These are phyloP conservation scores for Monosporascus sp. DNA, from an alignment of 2,329 filamentous ascomycete genomes.

Conservation along the genomic window DNA sequence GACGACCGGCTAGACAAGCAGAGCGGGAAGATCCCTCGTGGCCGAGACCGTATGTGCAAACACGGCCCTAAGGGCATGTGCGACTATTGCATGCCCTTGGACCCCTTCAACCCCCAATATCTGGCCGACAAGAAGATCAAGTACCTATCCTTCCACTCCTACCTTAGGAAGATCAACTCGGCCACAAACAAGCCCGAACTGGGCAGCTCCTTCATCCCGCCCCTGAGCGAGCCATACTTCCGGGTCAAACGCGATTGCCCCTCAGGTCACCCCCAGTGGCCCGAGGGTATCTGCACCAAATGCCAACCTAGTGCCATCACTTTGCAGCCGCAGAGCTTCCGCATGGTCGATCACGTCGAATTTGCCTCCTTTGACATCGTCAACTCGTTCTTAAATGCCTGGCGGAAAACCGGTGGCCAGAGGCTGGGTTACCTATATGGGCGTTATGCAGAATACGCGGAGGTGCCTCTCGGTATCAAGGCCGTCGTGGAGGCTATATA, in stretches of 20 bases:
- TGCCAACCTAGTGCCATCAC: constrained; percentile 97
- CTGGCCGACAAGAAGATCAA: constrained; percentile 97
- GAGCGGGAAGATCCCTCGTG: constrained; percentile 59
- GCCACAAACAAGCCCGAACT: constrained; percentile 94
- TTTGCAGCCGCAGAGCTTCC: constrained; percentile 85
- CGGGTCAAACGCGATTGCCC: constrained; percentile 86
- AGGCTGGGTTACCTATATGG: constrained; percentile 89
- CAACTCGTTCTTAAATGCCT: constrained; percentile 86
- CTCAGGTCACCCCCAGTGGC: constrained; percentile 88
- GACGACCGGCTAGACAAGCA: constrained; percentile 83
- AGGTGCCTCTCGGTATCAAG: constrained; percentile 91
- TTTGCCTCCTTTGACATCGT: constrained; percentile 82
- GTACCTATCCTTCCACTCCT: constrained; percentile 91
- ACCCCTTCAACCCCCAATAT: constrained; percentile 87
- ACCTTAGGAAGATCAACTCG: constrained; percentile 91
- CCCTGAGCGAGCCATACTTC: constrained; percentile 87
- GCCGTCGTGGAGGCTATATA: constrained; percentile 96
- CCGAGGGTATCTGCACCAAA: constrained; percentile 95
- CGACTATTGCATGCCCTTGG: constrained; percentile 95
- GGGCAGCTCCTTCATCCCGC: constrained; percentile 92
- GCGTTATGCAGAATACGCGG: constrained; percentile 81
- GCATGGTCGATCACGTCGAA: constrained; percentile 98
- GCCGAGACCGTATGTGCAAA: constrained; percentile 63
- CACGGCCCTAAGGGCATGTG: constrained; percentile 98
- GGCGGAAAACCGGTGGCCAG: constrained; percentile 80